These are phyloP conservation scores for Fraxinus pennsylvanica DNA, from an alignment of 257 asterid genomes.

Conservation along the genomic window DNA sequence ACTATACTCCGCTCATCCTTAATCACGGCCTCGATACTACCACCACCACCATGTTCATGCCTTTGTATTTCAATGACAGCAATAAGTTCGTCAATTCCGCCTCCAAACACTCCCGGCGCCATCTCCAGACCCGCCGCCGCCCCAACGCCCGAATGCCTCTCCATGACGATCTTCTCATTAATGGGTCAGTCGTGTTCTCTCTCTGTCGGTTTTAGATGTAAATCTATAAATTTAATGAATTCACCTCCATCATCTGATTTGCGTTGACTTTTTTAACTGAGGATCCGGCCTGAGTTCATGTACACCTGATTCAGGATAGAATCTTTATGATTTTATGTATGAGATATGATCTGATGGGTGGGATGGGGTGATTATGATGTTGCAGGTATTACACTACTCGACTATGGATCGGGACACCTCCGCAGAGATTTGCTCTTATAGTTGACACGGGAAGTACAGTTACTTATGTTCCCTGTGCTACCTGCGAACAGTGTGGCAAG, in stretches of 20 bases:
- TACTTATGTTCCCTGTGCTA: constrained; percentile 90
- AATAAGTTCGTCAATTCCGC: constrained; percentile 2
- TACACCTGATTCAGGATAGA: not conserved
- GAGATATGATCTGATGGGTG: constrained; percentile 35
- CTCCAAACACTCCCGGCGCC: constrained; percentile 43
- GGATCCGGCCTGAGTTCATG: not conserved
- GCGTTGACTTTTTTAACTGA: not conserved
- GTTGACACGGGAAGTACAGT: constrained; percentile 99
- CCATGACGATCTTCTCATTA: constrained; percentile 82
- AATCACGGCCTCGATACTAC: constrained; percentile 1
- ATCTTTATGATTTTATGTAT: not conserved
- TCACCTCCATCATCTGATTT: not conserved
- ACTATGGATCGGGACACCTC: constrained; percentile 93
- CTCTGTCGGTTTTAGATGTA: not conserved
- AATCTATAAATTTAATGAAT: not conserved
- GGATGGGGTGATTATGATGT: constrained; percentile 6
- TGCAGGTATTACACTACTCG: constrained; percentile 92
- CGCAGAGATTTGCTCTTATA: constrained; percentile 85
- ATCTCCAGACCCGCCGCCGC: constrained; percentile 40
- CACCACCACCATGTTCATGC: constrained; percentile 44
- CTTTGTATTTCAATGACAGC: constrained; percentile 35
- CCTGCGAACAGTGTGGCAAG: constrained; percentile 86
- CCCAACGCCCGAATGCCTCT: constrained; percentile 77
- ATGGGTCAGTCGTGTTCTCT: constrained; percentile 48
- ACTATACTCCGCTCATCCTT: not conserved